Evolutionary conservation across 345 rosid species (phyloP), one percentile per base, ranked within the genome.

Genomic region (Chamaenerion angustifolium): DNA sequence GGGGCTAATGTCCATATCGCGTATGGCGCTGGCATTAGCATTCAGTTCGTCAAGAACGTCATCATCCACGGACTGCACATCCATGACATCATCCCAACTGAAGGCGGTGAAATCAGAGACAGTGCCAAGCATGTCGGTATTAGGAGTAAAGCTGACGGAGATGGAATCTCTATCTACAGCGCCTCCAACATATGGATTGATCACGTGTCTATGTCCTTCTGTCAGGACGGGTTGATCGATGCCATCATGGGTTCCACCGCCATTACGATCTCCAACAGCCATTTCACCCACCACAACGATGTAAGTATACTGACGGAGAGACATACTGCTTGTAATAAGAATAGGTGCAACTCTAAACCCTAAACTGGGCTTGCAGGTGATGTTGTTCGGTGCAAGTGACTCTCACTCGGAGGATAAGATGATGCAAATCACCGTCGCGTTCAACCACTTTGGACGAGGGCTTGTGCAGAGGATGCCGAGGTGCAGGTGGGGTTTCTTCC

Each of bases 161-260:
- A 73, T 51, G 74, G 67, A 6, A 57, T 73, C 43, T 69, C 74
- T 16, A 17, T 73, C 0, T 73, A 42, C 14, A 74, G 74, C 8
- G 23, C 71, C 0, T 52, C 58, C 2, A 57, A 59, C 12, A 16
- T 69, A 14, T 73, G 74, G 74, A 52, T 69, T 1, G 72, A 73
- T 45, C 78, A 73, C 42, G 10, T 66, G 7, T 69, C 74, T 45
- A 43, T 73, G 64, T 69, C 71, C 1, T 17, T 52, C 12, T 78
- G 88, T 60, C 51, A 31, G 3, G 88, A 86, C 56, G 93, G 93
- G n/a, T 64, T 86, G 45, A 70, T 86, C 44, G 95, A 86, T 58
- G 80, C 75, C 15, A 70, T 86, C 17, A 49, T 57, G 71, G 93
- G 73, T 6, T 76, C 86, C 27, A 86, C 84, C 31, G 89, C 69